Base-by-base conservation (phyloP, 2,329 filamentous ascomycete genomes). In the Ophiosphaerella herpotricha region DNA sequence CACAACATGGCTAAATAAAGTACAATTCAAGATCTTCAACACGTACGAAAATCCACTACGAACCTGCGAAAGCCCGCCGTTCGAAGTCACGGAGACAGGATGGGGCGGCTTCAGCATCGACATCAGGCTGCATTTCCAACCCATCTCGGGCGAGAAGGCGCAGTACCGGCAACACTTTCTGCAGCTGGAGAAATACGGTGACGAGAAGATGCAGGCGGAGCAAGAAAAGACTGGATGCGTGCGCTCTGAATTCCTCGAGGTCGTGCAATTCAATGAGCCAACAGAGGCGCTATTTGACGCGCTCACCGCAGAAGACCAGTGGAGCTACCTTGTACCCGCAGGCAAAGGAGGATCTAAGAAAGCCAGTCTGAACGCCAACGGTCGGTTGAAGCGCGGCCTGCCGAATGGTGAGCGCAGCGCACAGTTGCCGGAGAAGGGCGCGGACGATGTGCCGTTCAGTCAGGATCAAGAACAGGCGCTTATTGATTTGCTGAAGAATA, bases 31-130 rank as follows among this genome's bases (percentile, higher is more conserved):
- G 75, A 85, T 99, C 13, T 93, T 97, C 80, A 92, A 97, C 74
- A 97, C 93, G 8, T 97, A 97, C 72, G 87, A 91, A 24, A 96
- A 97, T 74, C 89, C 89, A 49, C 83, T 94, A 18, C 88, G 94
- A 62, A 96, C 67, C 29, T 69, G 67, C 57, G 92, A 96, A 66
- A 84, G 85, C 53, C 84, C 89, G 67, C 91, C 80, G 9, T 99
- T 97, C 66, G 80, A 90, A 66, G 88, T 97, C 54, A 84, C 85
- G 55, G 94, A 97, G 75, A 97, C 94, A 0, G 94, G 94, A 41
- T 99, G 95, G 90, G 94, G 94, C 66, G 94, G 97, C 76, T 99
- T 99, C 77, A 91, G 94, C 72, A 95, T 99, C 66, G 90, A 92
- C 56, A 88, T 99, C 70, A 91, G 96, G 70, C 82, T 99, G 38